Evolutionary conservation across 2,329 filamentous ascomycete species (phyloP).

Genomic region (Hypoxylon rubiginosum): DNA sequence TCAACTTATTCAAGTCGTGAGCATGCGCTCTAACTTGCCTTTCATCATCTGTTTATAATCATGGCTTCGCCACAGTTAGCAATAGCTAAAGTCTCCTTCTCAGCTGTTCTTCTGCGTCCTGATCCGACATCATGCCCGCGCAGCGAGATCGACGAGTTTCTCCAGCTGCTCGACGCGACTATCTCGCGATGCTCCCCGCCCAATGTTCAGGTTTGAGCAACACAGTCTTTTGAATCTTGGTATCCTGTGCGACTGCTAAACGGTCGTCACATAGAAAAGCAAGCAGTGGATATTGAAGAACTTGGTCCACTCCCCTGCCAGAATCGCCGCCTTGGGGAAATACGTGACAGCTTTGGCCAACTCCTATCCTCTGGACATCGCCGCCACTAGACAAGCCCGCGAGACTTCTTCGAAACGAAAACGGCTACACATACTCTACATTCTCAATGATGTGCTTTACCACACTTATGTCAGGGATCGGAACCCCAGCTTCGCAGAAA

Average conservation of each 20-base stretch:
- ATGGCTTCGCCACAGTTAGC: slow-evolving; percentile 80
- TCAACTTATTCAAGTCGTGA: slow-evolving; percentile 12
- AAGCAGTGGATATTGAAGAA: slow-evolving; percentile 86
- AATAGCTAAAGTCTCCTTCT: slow-evolving; percentile 84
- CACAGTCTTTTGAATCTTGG: slow-evolving; percentile 57
- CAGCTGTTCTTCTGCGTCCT: slow-evolving; percentile 78
- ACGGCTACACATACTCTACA: slow-evolving; percentile 80
- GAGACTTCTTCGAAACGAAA: slow-evolving; percentile 74
- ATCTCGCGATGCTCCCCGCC: slow-evolving; percentile 79
- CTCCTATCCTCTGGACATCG: slow-evolving; percentile 60
- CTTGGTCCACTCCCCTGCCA: slow-evolving; percentile 75
- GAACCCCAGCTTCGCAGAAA: slow-evolving; percentile 65
- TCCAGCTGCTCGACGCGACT: slow-evolving; percentile 73
- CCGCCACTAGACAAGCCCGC: slow-evolving; percentile 53
- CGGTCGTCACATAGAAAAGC: slow-evolving; percentile 75
- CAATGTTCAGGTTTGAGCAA: slow-evolving; percentile 89
- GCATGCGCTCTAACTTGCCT: slow-evolving; percentile 21
- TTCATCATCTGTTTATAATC: slow-evolving; percentile 16
- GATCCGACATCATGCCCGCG: slow-evolving; percentile 79
- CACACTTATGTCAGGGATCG: slow-evolving; percentile 70
- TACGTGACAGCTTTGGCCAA: slow-evolving; percentile 79
- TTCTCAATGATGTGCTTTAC: slow-evolving; percentile 83
- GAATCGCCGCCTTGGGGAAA: slow-evolving; percentile 78
- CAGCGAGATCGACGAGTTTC: slow-evolving; percentile 77
- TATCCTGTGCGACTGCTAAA: slow-evolving; percentile 53